Base-by-base conservation (phyloP, 371 early-diverging fungal genomes). In the Coemansia sp. region DNA sequence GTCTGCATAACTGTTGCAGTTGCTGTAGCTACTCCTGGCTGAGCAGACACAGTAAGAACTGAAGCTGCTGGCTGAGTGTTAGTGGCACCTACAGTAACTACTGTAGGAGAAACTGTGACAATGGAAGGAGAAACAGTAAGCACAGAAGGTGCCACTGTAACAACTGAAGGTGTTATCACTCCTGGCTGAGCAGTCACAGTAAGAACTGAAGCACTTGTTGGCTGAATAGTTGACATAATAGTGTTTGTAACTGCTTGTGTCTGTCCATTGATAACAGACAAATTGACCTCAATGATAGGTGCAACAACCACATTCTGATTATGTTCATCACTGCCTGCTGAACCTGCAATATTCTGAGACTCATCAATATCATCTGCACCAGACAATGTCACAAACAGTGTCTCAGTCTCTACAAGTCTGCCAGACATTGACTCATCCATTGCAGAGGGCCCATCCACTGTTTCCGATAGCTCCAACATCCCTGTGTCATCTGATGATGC, bases 341-440 rank as follows among this genome's bases (percentile, higher is more conserved):
- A 58, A 21, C n/a, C 53, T 23, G 9, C 25, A 18, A 20, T 7
- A n/a, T 2, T 21, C n/a, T 8, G 20, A 14, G 56, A 56, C 56
- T 56, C 56, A 26, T 7, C 20, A 30, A 56, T 56, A 18, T 56
- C 37, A 21, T 26, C 37, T 6, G 30, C 58, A 1, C 40, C 25
- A 3, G 58, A 58, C 9, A 58, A 16, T 11, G 58, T 58, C 5
- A 58, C 12, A 40, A 23, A 58, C 9, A 58, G 42, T 2, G 58
- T 58, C 26, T 58, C 58, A 0, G 58, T 58, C 25, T 58, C 42
- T 16, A 37, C 59, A 14, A 60, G 14, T n/a, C 42, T 30, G 8
- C 33, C 21, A 3, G 18, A 20, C 37, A 37, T 37, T 37, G 37
- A 37, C 37, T 37, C 11, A 11, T 37, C 11, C 11, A 3, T 37